phyloP scores from a whole-genome alignment of 2,329 filamentous ascomycete genomes.

The Pestalotiopsis sp. region DNA sequence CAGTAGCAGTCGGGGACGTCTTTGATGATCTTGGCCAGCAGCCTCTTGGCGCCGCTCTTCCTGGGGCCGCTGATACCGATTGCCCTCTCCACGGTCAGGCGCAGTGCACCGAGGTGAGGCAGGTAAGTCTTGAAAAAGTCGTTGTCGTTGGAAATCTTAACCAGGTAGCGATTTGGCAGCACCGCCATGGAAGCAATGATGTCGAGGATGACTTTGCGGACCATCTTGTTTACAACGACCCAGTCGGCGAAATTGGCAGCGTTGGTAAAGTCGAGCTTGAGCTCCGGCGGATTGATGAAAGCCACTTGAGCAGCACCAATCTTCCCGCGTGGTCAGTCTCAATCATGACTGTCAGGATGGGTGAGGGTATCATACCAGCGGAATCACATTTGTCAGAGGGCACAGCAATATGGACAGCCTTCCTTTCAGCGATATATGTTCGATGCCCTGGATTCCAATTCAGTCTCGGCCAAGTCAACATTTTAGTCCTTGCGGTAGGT shows the following conservation, averaged over 20 bases:
- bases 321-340: constrained; percentile 23
- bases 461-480: constrained; percentile 10
- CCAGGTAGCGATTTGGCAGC: constrained; percentile 49
- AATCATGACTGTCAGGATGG: constrained; percentile 11
- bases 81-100: constrained; percentile 43
- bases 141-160: constrained; percentile 46
- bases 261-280: constrained; percentile 49
- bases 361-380: constrained; percentile 36
- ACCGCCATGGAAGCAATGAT: constrained; percentile 47
- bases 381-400: constrained; percentile 46
- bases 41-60: constrained; percentile 37
- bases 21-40: constrained; percentile 44
- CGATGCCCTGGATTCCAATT: constrained; percentile 39
- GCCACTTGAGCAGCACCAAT: constrained; percentile 49
- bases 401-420: constrained; percentile 44
- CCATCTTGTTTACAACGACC: constrained; percentile 31
- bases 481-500: neutral
- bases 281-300: constrained; percentile 48
- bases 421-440: constrained; percentile 44
- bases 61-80: constrained; percentile 38
- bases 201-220: constrained; percentile 45
- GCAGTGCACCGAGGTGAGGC: constrained; percentile 42
- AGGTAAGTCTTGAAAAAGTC: constrained; percentile 52
- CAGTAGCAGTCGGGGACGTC: constrained; percentile 49
- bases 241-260: constrained; percentile 16